phyloP scores from a whole-genome alignment of 1,284 basidiomycete species.

The Rhodotorula sp. region DNA sequence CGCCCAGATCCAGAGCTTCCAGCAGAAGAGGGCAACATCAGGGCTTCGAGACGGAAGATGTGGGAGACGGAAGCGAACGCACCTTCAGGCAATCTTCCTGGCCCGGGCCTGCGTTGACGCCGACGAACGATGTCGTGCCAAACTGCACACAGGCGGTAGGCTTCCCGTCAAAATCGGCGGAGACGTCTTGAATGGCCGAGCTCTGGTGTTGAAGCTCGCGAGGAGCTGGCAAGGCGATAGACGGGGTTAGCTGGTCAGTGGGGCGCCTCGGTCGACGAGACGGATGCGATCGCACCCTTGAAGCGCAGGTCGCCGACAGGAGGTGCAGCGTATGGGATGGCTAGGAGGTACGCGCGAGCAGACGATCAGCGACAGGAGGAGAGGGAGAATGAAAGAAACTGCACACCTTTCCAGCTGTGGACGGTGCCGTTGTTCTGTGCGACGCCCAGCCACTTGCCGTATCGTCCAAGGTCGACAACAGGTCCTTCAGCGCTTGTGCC shows the following conservation, averaged over 20 bases:
- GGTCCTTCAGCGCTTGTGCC: background rate
- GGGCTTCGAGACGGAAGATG: background rate
- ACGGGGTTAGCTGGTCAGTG: no score
- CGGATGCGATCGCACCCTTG: no score
- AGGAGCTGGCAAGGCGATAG: no score
- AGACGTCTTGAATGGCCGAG: slow-evolving; percentile 10
- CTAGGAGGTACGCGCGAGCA: no score
- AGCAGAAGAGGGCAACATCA: background rate
- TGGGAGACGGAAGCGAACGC: no score
- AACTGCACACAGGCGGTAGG: slow-evolving; percentile 32
- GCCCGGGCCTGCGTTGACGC: slow-evolving; percentile 35
- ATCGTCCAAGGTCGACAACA: slow-evolving; percentile 33
- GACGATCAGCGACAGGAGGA: background rate
- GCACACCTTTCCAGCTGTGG: slow-evolving; percentile 36
- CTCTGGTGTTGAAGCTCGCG: slow-evolving; percentile 5
- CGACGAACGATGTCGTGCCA: slow-evolving; percentile 24
- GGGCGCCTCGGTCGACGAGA: no score
- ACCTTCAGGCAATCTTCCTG: slow-evolving; percentile 36
- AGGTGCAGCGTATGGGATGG: slow-evolving; percentile 36
- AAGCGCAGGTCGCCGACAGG: slow-evolving; percentile 38
- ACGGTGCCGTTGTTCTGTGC: slow-evolving; percentile 31
- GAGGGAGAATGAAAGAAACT: background rate
- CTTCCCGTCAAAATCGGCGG: slow-evolving; percentile 9
- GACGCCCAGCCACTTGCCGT: slow-evolving; percentile 28
- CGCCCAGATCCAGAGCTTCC: slow-evolving; percentile 39